phyloP scores from a whole-genome alignment of 495 filamentous ascomycete species.

The Trichoderma reesei region DNA sequence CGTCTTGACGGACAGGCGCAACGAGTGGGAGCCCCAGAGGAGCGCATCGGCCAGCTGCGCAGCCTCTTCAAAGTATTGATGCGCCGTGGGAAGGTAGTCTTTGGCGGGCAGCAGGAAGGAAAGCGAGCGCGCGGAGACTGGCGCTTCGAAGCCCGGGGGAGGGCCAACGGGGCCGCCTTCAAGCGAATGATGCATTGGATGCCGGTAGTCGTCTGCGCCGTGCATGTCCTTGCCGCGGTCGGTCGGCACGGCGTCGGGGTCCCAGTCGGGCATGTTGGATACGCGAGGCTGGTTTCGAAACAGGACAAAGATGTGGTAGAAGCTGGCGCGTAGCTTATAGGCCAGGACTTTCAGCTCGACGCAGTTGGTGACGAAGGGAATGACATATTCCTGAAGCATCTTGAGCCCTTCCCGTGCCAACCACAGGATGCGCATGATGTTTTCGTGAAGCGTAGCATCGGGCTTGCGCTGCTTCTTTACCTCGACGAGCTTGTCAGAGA shows the following conservation, averaged over 20 bases:
- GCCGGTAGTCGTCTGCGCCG: constrained; percentile 28
- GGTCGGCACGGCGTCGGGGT: constrained; percentile 22
- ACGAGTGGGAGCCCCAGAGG: constrained; percentile 78
- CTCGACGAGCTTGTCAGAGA: constrained; percentile 72
- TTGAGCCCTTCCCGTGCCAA: constrained; percentile 83
- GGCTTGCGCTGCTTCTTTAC: constrained; percentile 77
- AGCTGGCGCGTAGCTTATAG: constrained; percentile 84
- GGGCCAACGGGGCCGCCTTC: constrained; percentile 43
- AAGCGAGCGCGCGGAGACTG: constrained; percentile 41
- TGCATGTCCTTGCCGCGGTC: constrained; percentile 13
- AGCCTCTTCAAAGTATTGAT: constrained; percentile 71
- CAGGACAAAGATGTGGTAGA: constrained; percentile 93
- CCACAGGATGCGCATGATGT: constrained; percentile 93
- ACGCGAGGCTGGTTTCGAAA: constrained; percentile 69
- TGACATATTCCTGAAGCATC: constrained; percentile 75
- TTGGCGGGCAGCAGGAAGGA: constrained; percentile 67
- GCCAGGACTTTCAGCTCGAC: constrained; percentile 76
- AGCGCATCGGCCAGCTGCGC: constrained; percentile 60
- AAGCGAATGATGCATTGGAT: constrained; percentile 25
- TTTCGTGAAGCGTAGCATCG: constrained; percentile 70
- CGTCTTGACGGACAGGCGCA: constrained; percentile 82
- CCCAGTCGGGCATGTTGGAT: constrained; percentile 27
- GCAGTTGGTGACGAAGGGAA: constrained; percentile 63
- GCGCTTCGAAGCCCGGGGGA: constrained; percentile 37
- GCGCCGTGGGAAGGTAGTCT: constrained; percentile 76